phyloP scores from a whole-genome alignment of 768 basidiomycete genomes.

The Sarcodon sp. region DNA sequence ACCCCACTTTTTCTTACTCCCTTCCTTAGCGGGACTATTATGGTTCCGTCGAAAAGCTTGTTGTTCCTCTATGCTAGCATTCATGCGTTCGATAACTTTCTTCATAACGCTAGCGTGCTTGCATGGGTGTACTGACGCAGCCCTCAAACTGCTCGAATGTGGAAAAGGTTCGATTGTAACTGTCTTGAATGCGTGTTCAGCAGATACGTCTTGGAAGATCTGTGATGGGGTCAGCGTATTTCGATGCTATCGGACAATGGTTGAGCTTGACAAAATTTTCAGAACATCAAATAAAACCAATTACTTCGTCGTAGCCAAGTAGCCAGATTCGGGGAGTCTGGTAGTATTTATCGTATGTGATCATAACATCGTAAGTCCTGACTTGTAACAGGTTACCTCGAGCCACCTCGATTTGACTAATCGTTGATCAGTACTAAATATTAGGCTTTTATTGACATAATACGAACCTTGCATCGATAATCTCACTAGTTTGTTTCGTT shows the following conservation, averaged over 20 bases:
- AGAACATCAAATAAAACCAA: constrained; percentile 7
- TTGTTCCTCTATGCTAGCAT: constrained; percentile 74
- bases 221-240: constrained; percentile 78
- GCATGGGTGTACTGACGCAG: constrained; percentile 95
- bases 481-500: constrained; percentile 22
- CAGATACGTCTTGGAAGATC: constrained; percentile 95
- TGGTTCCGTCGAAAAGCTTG: constrained; percentile 45
- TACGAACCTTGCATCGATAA: constrained; percentile 39
- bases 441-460: neutral
- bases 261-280: neutral
- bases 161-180: constrained; percentile 98
- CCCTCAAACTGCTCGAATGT: constrained; percentile 75
- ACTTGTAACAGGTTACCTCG: constrained; percentile 87
- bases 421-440: neutral
- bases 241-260: constrained; percentile 46
- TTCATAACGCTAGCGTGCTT: constrained; percentile 99
- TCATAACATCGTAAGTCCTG: constrained; percentile 98
- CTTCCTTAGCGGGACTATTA: constrained; percentile 27
- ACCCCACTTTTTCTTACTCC: constrained; percentile 72
- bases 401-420: constrained; percentile 48
- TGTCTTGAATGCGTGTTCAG: constrained; percentile 96
- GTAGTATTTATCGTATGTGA: constrained; percentile 99
- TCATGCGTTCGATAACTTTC: constrained; percentile 99
- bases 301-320: constrained; percentile 92
- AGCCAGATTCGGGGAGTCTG: constrained; percentile 98